Evolutionary conservation across 345 rosid genomes (phyloP).

Genomic region (Salix koriyanagi): DNA sequence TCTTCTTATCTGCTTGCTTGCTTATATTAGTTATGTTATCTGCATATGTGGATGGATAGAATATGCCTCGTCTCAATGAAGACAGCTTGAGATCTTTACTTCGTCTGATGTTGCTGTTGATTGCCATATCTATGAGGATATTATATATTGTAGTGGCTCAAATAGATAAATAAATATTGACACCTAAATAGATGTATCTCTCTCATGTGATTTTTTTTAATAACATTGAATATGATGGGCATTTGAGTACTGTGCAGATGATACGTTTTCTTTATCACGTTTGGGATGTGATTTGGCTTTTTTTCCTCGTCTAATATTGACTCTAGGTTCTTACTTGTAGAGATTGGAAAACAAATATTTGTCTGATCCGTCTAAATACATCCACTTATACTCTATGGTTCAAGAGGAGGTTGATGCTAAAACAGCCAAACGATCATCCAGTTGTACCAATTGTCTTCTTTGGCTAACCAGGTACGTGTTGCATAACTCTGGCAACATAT

Average conservation of each 20-base stretch:
- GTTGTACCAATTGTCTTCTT: conserved; percentile 93
- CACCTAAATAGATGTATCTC: background rate
- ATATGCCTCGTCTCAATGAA: background rate
- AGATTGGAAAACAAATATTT: conserved; percentile 79
- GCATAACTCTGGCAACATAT: background rate
- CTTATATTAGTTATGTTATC: background rate
- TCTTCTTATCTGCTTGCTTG: background rate
- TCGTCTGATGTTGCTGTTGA: background rate
- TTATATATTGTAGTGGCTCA: background rate
- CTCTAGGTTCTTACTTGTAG: conserved; percentile 32
- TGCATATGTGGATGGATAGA: background rate
- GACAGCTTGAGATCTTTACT: background rate
- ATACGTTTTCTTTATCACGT: background rate
- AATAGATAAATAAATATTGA: background rate
- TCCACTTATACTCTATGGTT: conserved; percentile 66
- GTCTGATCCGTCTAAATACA: conserved; percentile 57
- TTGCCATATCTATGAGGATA: background rate
- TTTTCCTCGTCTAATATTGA: background rate
- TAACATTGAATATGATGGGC: background rate
- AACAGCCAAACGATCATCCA: conserved; percentile 76
- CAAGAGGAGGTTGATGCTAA: conserved; percentile 74
- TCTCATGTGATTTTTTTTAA: background rate
- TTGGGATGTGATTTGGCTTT: background rate
- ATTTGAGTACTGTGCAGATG: background rate
- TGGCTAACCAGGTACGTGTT: conserved; percentile 80